Percentiles rank a stretch among this genome's conserved stretches.
Evolutionary conservation across 345 rosid genomes (phyloP).

Genomic region (Eucalyptus pauciflora): DNA sequence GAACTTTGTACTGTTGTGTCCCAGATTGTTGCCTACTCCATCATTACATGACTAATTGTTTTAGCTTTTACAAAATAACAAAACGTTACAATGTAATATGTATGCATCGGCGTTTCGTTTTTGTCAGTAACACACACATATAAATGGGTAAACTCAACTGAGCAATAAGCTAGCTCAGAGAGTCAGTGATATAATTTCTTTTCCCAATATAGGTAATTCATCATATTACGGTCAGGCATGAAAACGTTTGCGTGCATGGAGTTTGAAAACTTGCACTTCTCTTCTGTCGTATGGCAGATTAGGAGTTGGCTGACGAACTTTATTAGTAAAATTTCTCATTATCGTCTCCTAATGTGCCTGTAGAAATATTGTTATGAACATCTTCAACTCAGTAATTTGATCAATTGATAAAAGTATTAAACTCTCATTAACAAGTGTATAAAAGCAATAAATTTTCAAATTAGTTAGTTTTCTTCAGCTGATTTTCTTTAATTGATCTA

Average conservation of each 20-base stretch:
- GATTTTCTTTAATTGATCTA: not conserved
- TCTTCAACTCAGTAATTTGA: not conserved
- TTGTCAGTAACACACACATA: too few relatives aligned
- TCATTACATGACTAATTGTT: too few relatives aligned
- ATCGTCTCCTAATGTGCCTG: not conserved
- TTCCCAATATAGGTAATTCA: not conserved
- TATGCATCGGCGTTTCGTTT: too few relatives aligned
- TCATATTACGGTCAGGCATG: not conserved
- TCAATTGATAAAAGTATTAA: not conserved
- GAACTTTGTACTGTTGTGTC: too few relatives aligned
- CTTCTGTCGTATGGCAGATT: not conserved
- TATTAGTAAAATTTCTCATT: not conserved
- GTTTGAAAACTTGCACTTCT: not conserved
- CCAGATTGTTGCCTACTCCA: too few relatives aligned
- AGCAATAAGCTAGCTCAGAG: too few relatives aligned
- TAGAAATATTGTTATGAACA: not conserved
- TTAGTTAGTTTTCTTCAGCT: not conserved
- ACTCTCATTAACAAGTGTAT: not conserved
- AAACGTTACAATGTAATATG: too few relatives aligned
- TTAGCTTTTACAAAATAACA: too few relatives aligned
- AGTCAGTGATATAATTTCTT: too few relatives aligned
- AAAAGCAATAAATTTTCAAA: not conserved
- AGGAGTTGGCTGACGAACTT: not conserved
- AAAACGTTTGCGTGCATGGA: not conserved
- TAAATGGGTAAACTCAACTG: too few relatives aligned